Evolutionary conservation across 495 filamentous ascomycete species (phyloP), one percentile per base, ranked within the genome.

Genomic region (Hypoxylon intermedium): DNA sequence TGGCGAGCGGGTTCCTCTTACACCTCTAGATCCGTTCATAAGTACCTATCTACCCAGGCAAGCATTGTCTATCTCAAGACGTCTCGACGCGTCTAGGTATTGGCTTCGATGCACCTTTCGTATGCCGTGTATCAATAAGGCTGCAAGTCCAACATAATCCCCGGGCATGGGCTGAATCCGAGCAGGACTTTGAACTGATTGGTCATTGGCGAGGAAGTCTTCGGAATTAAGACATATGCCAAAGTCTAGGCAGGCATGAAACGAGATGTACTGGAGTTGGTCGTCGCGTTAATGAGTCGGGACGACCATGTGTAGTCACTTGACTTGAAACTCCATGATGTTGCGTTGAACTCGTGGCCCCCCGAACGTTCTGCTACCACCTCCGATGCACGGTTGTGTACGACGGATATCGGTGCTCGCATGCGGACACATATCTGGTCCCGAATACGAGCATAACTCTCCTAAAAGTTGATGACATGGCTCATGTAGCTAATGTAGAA

Each of bases 341-440:
- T 33, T 36, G 6, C 33, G 11, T 9, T 6, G 33, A 36, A 36
- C 33, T 2, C 5, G 15, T 36, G n/a, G n/a, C 15, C 6, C 6
- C n/a, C 15, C 6, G 3, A 36, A 36, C 6, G 15, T 36, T 36
- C 4, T 36, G 15, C 7, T 36, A 36, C 11, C 6, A 36, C 33
- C 2, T 13, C 6, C 11, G 15, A 36, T 13, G 3, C 1, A 36
- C 51, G 49, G 44, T 40, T 44, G n/a, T 33, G 16, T 48, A 51
- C 51, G 51, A 51, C 51, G 49, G 37, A 31, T 6, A 45, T 49
- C 28, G 51, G 58, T n/a, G n/a, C n/a, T n/a, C n/a, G n/a, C n/a
- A n/a, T n/a, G n/a, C n/a, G n/a, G n/a, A n/a, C n/a, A n/a, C n/a
- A n/a, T n/a, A n/a, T n/a, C n/a, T n/a, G 31, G 15, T 26, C 20